phyloP scores from a whole-genome alignment of 176 grass and related monocot species.

The Zea luxurians region DNA sequence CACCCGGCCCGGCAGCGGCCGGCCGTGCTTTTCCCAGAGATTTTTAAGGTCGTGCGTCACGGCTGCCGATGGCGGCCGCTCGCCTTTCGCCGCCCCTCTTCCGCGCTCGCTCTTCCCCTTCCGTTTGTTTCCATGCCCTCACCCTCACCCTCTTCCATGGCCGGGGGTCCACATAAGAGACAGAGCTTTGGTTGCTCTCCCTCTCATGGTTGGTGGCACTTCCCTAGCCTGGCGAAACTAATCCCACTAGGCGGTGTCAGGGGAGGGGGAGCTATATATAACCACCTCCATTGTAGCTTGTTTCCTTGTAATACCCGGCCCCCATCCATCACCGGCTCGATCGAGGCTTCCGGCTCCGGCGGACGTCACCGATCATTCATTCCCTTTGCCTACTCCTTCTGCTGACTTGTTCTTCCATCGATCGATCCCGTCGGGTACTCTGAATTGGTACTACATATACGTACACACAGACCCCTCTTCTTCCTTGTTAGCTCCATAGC shows the following conservation, averaged over 20 bases:
- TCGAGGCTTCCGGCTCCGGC: background rate
- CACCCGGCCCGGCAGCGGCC: too few species aligned
- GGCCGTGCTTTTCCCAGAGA: conserved; percentile 62
- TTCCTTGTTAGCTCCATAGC: background rate
- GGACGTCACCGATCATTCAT: background rate
- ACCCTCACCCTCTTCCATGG: too few species aligned
- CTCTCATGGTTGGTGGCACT: conserved; percentile 76
- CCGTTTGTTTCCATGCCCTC: background rate
- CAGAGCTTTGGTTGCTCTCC: conserved; percentile 1
- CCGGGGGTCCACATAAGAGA: conserved; percentile 18
- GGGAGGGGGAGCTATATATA: conserved; percentile 64
- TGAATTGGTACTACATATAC: background rate
- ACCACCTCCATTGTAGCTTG: conserved; percentile 55
- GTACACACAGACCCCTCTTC: background rate
- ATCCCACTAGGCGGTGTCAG: conserved; percentile 54
- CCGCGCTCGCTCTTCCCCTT: background rate
- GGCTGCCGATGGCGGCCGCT: conserved; percentile 48
- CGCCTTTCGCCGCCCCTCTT: conserved; percentile 38
- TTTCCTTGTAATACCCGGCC: conserved; percentile 51
- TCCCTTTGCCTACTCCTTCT: conserved; percentile 8
- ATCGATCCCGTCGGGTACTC: background rate
- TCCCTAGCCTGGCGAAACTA: conserved; percentile 71
- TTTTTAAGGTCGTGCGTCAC: conserved; percentile 85
- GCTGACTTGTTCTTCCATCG: background rate
- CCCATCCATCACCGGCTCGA: background rate